These are phyloP conservation scores for Lenzites betulinus DNA, from an alignment of 768 basidiomycete genomes.

Conservation along the genomic window DNA sequence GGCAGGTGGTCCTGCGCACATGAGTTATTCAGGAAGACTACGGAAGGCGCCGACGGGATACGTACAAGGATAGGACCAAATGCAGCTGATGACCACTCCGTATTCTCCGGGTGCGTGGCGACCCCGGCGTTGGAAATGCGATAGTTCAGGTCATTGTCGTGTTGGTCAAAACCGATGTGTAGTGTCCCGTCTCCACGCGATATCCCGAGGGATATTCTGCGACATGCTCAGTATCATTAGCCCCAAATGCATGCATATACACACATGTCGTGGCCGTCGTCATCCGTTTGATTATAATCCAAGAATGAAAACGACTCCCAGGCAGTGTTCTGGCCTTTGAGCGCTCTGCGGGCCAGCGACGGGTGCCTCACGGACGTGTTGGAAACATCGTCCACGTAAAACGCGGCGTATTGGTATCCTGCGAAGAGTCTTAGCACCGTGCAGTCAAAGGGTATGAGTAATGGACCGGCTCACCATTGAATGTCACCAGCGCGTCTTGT, in stretches of 20 bases:
- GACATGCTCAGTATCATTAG: not conserved
- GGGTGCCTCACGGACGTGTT: slow-evolving; percentile 36
- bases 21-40: not conserved
- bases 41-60: not conserved
- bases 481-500: slow-evolving; percentile 37
- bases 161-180: slow-evolving; percentile 40
- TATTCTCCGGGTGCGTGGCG: slow-evolving; percentile 31
- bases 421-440: no score
- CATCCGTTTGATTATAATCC: slow-evolving; percentile 40
- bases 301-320: slow-evolving; percentile 36
- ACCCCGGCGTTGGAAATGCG: slow-evolving; percentile 34
- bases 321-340: slow-evolving; percentile 4
- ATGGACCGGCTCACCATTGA: slow-evolving; percentile 29
- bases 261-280: slow-evolving; percentile 40
- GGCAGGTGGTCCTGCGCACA: slow-evolving; percentile 35
- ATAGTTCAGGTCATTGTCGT: slow-evolving; percentile 39
- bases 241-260: not conserved
- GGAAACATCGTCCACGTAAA: slow-evolving; percentile 28
- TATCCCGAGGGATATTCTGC: slow-evolving; percentile 39
- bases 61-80: slow-evolving; percentile 33
- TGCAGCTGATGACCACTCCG: slow-evolving; percentile 29
- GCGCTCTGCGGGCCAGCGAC: slow-evolving; percentile 29
- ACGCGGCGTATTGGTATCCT: slow-evolving; percentile 41
- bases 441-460: not conserved
- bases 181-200: slow-evolving; percentile 40